Conservation (phyloP, 768 basidiomycete species). For the Xerocomellus intermedius region DNA sequence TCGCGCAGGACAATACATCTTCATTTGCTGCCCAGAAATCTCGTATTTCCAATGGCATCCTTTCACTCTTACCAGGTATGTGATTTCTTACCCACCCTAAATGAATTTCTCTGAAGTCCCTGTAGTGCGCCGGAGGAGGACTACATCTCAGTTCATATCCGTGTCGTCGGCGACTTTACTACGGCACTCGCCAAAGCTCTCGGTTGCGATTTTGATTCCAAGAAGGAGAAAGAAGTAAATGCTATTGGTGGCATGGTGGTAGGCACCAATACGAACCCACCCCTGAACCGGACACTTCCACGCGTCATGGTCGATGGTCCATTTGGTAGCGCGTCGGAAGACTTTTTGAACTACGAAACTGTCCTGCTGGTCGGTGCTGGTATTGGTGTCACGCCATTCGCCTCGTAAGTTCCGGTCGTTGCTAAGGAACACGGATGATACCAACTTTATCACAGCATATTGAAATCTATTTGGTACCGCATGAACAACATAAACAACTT, state of each 20-base stretch:
- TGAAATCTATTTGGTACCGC: slow-evolving; percentile 94
- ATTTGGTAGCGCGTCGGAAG: slow-evolving; percentile 90
- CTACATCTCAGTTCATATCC: slow-evolving; percentile 91
- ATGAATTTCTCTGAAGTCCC: neutral
- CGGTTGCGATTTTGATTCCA: slow-evolving; percentile 75
- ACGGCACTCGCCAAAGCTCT: slow-evolving; percentile 74
- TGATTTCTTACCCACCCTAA: neutral
- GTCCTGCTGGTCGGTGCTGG: slow-evolving; percentile 89
- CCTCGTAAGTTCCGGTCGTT: slow-evolving; percentile 59
- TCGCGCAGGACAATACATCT: slow-evolving; percentile 91
- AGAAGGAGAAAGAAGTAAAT: slow-evolving; percentile 45
- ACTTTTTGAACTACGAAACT: slow-evolving; percentile 88
- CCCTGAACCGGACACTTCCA: slow-evolving; percentile 73
- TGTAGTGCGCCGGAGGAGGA: slow-evolving; percentile 89
- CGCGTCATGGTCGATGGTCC: slow-evolving; percentile 97
- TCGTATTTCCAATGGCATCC: slow-evolving; percentile 98
- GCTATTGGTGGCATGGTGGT: slow-evolving; percentile 58
- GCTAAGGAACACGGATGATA: neutral
- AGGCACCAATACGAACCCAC: slow-evolving; percentile 52
- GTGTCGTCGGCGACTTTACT: slow-evolving; percentile 91
- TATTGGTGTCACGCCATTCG: slow-evolving; percentile 96
- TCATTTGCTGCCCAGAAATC: slow-evolving; percentile 86
- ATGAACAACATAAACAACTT: slow-evolving; percentile 82
- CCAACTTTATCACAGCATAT: slow-evolving; percentile 48
- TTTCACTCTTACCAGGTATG: slow-evolving; percentile 84